Base-by-base conservation (phyloP, 2,329 filamentous ascomycete species). In the Didymellaceae sp. region DNA sequence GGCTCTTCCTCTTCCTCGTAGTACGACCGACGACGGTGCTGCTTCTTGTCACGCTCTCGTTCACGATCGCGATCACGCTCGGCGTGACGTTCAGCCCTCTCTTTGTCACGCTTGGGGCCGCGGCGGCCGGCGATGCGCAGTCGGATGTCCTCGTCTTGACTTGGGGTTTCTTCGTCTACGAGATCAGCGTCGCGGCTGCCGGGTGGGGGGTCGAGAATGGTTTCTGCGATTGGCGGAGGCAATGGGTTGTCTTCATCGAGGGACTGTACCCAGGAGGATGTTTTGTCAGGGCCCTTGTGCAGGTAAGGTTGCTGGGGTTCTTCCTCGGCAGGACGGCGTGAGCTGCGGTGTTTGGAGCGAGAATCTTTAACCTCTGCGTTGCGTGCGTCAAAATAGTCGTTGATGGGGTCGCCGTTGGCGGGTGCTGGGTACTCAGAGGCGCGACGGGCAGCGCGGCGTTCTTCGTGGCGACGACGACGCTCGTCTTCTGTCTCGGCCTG, bases 191-290 rank as follows among this genome's bases (percentile, higher is more conserved):
- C 63, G 45, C 60, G 63, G 13, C 48, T 50, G 20, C 62, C 65
- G 0, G 71, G 70, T 1, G 58, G 58, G 3, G 61, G 62, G 43
- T 81, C 78, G 47, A 80, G 66, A 35, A 81, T 78, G 2, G 78
- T 80, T 48, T 75, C 76, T 10, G 67, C 67, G 33, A 74, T 66
- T 39, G 77, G 77, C 2, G 76, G 74, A 3, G 77, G 77, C 5
- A 75, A 73, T 3, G 78, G 77, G 16, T 77, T 77, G 24, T 77
- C 75, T 37, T 75, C 72, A 42, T 71, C 75, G 41, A 81, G 60
- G 1, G 69, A 75, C 49, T 79, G 67, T 7, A 81, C 77, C 78
- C 78, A 81, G 0, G 75, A 78, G 1, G 73, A 73, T 5, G 78
- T 80, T 66, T 80, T 80, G 66, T 80, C 77, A 40, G 74, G 71